Percentiles rank a stretch among this genome's conserved stretches.
Evolutionary conservation across 139 green algal genomes (phyloP).

Genomic region (Chlorella sp.): DNA sequence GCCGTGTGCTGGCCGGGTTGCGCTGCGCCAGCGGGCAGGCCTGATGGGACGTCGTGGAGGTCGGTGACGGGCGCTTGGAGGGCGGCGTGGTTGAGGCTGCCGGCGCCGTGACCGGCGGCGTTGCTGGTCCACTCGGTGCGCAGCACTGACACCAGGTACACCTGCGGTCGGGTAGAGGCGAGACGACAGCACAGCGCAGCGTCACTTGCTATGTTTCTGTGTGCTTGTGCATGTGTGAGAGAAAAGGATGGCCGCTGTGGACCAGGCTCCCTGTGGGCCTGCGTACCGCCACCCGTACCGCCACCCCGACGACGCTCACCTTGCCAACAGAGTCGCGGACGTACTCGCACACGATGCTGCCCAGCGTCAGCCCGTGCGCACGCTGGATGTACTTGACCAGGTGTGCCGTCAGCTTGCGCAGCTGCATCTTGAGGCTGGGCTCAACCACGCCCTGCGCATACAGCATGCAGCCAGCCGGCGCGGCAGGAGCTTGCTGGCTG

Average conservation of each 20-base stretch:
- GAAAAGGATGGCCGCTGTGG: too few relatives aligned
- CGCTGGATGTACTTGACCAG: slow-evolving; percentile 58
- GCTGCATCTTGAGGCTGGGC: slow-evolving; percentile 36
- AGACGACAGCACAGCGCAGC: too few relatives aligned
- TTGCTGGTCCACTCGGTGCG: slow-evolving; percentile 46
- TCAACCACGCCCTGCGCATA: slow-evolving; percentile 39
- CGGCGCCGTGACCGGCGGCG: slow-evolving; percentile 24
- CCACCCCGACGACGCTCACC: too few relatives aligned
- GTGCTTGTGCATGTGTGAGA: too few relatives aligned
- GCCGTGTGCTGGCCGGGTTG: too few relatives aligned
- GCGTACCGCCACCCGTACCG: too few relatives aligned
- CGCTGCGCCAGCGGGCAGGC: too few relatives aligned
- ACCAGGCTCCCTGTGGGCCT: too few relatives aligned
- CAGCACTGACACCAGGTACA: slow-evolving; percentile 45
- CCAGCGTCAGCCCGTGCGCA: slow-evolving; percentile 44
- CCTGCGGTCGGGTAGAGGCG: too few relatives aligned
- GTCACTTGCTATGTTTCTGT: too few relatives aligned
- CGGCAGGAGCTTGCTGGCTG: too few relatives aligned
- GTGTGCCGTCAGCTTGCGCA: slow-evolving; percentile 31
- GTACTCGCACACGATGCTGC: slow-evolving; percentile 44
- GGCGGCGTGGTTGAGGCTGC: slow-evolving; percentile 8
- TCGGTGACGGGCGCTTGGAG: background rate
- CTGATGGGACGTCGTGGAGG: background rate
- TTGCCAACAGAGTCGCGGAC: slow-evolving; percentile 26
- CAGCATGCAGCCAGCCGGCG: too few relatives aligned